Percentiles rank a stretch among this genome's conserved stretches.
Conservation (phyloP, 768 basidiomycete genomes). For the Trichaptum fuscoviolaceum region DNA sequence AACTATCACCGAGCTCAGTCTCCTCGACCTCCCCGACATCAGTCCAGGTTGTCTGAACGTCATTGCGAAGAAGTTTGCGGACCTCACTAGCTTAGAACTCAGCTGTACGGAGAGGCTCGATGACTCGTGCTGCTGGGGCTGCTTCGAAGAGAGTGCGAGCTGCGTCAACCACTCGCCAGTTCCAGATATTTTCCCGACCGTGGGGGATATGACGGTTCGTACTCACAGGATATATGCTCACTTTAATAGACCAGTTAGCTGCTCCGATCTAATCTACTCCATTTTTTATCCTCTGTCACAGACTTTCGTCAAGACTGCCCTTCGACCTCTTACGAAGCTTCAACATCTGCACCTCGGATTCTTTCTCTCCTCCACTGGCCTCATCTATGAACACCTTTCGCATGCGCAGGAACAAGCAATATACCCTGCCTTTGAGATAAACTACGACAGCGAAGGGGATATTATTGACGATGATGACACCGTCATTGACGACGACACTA, state of each 20-base stretch:
- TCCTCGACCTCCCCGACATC: constrained; percentile 54
- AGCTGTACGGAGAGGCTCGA: constrained; percentile 57
- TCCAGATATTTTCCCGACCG: constrained; percentile 41
- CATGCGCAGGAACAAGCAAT: constrained; percentile 27
- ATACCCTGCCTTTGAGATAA: constrained; percentile 12
- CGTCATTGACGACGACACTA: constrained; percentile 30
- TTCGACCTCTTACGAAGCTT: constrained; percentile 43
- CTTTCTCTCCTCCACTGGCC: constrained; percentile 50
- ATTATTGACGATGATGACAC: constrained; percentile 40
- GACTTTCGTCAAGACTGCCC: constrained; percentile 37
- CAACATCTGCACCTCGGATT: constrained; percentile 53
- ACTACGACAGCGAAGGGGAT: constrained; percentile 26
- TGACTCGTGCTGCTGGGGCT: constrained; percentile 54
- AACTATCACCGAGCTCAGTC: constrained; percentile 41
- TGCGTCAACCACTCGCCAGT: constrained; percentile 59
- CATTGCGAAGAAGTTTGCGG: constrained; percentile 43
- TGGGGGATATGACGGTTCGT: constrained; percentile 48
- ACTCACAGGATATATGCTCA: constrained; percentile 6
- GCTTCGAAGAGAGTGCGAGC: constrained; percentile 56
- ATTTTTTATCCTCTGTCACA: constrained; percentile 17
- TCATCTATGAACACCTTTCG: constrained; percentile 42
- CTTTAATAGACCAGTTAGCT: constrained; percentile 3
- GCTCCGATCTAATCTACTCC: neutral
- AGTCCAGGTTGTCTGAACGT: constrained; percentile 41
- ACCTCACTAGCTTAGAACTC: constrained; percentile 44